Evolutionary conservation across 2,329 filamentous ascomycete species (phyloP).

Genomic region (Lecanoromycetidae sp.): DNA sequence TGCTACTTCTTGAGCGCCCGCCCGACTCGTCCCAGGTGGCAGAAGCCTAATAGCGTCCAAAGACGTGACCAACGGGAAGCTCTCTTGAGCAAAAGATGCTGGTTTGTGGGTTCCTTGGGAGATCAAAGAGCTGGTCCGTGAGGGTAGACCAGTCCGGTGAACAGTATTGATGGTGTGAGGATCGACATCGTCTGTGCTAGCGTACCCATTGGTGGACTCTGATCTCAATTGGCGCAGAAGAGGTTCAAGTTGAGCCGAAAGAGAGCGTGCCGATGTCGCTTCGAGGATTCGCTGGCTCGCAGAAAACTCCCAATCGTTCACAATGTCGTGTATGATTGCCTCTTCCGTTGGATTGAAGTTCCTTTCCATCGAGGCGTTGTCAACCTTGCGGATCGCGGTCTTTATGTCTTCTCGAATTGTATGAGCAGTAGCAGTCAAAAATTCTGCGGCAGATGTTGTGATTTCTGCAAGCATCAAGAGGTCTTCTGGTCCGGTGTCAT

Average conservation of each 20-base stretch:
- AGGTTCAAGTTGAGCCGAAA: conserved; percentile 17
- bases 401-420: conserved; percentile 65
- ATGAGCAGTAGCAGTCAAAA: conserved; percentile 67
- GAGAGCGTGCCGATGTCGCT: conserved; percentile 26
- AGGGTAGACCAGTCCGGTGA: conserved; percentile 24
- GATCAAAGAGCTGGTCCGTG: conserved; percentile 30
- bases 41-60: conserved; percentile 10
- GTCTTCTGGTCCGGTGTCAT: conserved; percentile 52
- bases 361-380: conserved; percentile 40
- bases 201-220: too few species aligned
- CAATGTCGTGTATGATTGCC: conserved; percentile 30
- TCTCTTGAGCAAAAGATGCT: background rate
- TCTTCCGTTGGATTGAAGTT: background rate
- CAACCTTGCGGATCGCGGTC: conserved; percentile 14
- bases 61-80: conserved; percentile 3
- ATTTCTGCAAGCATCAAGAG: conserved; percentile 72
- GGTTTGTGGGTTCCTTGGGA: conserved; percentile 10
- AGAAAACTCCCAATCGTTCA: conserved; percentile 36
- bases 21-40: conserved; percentile 20
- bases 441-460: conserved; percentile 68
- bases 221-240: conserved; percentile 12
- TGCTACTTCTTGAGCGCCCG: conserved; percentile 68
- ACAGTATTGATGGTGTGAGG: background rate
- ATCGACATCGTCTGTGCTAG: background rate
- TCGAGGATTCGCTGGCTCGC: conserved; percentile 33